phyloP scores from a whole-genome alignment of 192 early-diverging fungal genomes.

The Backusella australiensis region DNA sequence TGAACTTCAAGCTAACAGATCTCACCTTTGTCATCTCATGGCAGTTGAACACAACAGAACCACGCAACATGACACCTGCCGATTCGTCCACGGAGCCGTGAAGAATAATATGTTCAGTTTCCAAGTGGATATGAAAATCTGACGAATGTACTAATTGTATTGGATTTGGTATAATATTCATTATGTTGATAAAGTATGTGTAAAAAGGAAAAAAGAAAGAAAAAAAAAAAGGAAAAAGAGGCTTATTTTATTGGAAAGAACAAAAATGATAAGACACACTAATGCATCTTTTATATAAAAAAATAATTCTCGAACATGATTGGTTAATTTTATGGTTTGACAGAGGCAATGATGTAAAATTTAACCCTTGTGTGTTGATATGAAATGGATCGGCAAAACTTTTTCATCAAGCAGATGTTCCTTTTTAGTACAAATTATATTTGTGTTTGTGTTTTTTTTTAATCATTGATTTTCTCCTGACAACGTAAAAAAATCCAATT shows the following conservation, averaged over 20 bases:
- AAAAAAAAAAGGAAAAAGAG: not conserved
- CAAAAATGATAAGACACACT: not conserved
- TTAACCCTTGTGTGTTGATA: not conserved
- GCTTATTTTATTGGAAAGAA: slow-evolving; percentile 1
- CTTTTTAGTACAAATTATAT: not conserved
- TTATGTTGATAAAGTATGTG: not conserved
- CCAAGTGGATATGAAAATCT: slow-evolving; percentile 38
- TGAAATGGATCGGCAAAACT: not conserved
- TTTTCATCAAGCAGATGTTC: not conserved
- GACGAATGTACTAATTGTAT: slow-evolving; percentile 24
- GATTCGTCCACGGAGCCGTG: slow-evolving; percentile 42
- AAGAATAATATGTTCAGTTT: slow-evolving; percentile 34
- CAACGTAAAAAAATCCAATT: not conserved
- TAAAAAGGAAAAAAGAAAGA: not conserved
- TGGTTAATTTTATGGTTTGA: not conserved
- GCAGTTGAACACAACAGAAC: slow-evolving; percentile 47
- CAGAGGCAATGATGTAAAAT: not conserved
- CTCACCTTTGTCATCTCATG: slow-evolving; percentile 50
- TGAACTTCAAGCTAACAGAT: slow-evolving; percentile 48
- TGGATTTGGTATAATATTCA: slow-evolving; percentile 14
- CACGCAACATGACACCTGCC: slow-evolving; percentile 50
- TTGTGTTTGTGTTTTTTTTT: not conserved
- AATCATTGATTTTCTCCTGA: not conserved
- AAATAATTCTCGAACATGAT: not conserved
- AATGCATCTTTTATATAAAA: not conserved